Evolutionary conservation across 371 early-diverging fungal species (phyloP), one percentile per base, ranked within the genome.

Genomic region (Mucor velutinosus): DNA sequence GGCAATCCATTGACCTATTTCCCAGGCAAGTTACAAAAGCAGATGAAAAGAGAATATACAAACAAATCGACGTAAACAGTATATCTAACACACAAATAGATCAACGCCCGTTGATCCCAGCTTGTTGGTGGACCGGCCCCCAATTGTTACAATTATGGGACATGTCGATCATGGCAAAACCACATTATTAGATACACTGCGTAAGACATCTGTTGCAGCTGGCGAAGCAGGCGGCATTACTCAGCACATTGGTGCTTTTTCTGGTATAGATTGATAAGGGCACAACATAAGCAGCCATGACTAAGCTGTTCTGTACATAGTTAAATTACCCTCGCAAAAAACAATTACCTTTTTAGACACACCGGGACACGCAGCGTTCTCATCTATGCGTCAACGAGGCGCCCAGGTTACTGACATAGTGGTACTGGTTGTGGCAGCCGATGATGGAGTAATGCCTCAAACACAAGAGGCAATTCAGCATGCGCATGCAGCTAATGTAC

Each of bases 121-220:
- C 2, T 66, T 73, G 14, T 88, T 90, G 64, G 92, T 92, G 21
- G 66, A 76, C 8, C 87, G 97, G 43, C 94, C 97, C 2, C 98
- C 98, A 7, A 92, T 97, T 19, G 96, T 97, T 23, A 96, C 97
- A 7, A 96, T 99, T 69, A 94, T 99, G 94, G 99, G 99, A 15
- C 99, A 98, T 69, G 95, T 97, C 32, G 97, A 98, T 78, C 98
- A 97, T 73, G 98, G 99, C 32, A 98, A 98, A 73, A 98, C 99
- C 1, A 98, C 99, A 0, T 81, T 99, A 23, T 80, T 99, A 67
- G 99, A 99, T 75, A 83, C 94, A 0, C 83, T 97, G 37, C 90
- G 97, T 43, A 93, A 94, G 72, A 92, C 95, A 1, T 92, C 95
- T 0, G 93, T 97, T 10, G 97, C 95, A 19, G 93, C 93, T 15